Base-by-base conservation (phyloP, 169 alveolate species). In the Perkinsus marinus region DNA sequence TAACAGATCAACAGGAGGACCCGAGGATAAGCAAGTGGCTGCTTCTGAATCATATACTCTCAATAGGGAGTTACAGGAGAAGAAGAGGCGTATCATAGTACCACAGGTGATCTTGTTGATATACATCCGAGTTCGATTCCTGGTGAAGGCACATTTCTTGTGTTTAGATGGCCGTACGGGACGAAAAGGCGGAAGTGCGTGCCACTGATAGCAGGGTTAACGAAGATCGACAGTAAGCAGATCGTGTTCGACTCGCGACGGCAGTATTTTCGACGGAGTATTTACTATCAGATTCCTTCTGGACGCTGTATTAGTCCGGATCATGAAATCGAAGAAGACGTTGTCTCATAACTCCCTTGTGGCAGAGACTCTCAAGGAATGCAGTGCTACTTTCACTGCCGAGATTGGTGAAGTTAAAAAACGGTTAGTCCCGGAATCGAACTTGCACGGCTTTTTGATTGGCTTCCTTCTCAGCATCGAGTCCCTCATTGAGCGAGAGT, bases 261-360 rank as follows among this genome's bases (percentile, higher is more conserved):
- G 19, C 46, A 10, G 46, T 10, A 41, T 41, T 41, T 41, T 41
- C 10, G 10, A n/a, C n/a, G 19, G 46, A 41, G 46, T 41, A 41
- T 41, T 41, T 6, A 41, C 22, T 57, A 19, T 26, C 79, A 57
- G 79, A 26, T 57, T 57, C 91, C 90, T 94, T 26, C 89, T 96
- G 26, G 97, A 96, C 92, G 97, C 97, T 6, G 93, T 94, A 16
- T 94, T 96, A 79, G 97, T 96, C n/a, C 94, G 94, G 90, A 95
- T 94, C 0, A 95, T 96, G 96, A 96, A 96, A 89, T 90, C 94
- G 9, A 93, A 94, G 68, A 94, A 92, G 91, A 90, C 68, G 19
- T 89, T 95, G 10, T 89, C 93, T 17, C 95, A 94, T 39, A 91
- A 68, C 34, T 95, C 94, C 13, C 91, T 96, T 0, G 43, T 93